Evolutionary conservation across 495 filamentous ascomycete species (phyloP), one percentile per base, ranked within the genome.

Genomic region (Corynascus novoguineensis): DNA sequence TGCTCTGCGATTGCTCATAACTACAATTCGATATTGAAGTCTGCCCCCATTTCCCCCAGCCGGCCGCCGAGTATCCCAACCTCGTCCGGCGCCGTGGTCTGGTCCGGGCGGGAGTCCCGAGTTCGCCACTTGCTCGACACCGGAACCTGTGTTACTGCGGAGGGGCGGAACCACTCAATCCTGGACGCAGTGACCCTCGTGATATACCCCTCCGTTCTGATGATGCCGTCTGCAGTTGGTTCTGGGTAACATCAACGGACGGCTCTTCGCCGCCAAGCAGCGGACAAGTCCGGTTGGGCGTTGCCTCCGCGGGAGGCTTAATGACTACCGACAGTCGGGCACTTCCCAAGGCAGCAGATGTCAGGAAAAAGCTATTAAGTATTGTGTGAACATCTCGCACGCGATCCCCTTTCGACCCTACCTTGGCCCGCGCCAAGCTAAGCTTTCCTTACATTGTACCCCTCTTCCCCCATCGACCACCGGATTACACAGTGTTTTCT

Each of bases 321-420:
- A 12, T 27, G 42, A 53, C 19, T 59, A 52, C 58, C 52, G 52
- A 56, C 58, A 40, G 46, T 37, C 52, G 52, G 31, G 32, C n/a
- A 42, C 42, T 19, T 32, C 21, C 19, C 10, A 5, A 8, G 25
- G 17, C 28, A 25, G 31, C 31, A 3, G 28, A 37, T 15, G 19
- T 25, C 47, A n/a, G 37, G 28, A 3, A 28, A 35, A n/a, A 32
- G n/a, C n/a, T n/a, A n/a, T n/a, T n/a, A n/a, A n/a, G n/a, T n/a
- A n/a, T n/a, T n/a, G n/a, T n/a, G n/a, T n/a, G 7, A 28, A 24
- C 42, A 31, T 55, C 24, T n/a, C 28, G 2, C n/a, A 35, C 31
- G n/a, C n/a, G n/a, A n/a, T n/a, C n/a, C n/a, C n/a, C n/a, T n/a
- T n/a, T n/a, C n/a, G n/a, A n/a, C n/a, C n/a, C n/a, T n/a, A n/a